Percentiles rank a stretch among this genome's conserved stretches.
Evolutionary conservation across 2,329 filamentous ascomycete species (phyloP).

Genomic region (Aureobasidium sp.): DNA sequence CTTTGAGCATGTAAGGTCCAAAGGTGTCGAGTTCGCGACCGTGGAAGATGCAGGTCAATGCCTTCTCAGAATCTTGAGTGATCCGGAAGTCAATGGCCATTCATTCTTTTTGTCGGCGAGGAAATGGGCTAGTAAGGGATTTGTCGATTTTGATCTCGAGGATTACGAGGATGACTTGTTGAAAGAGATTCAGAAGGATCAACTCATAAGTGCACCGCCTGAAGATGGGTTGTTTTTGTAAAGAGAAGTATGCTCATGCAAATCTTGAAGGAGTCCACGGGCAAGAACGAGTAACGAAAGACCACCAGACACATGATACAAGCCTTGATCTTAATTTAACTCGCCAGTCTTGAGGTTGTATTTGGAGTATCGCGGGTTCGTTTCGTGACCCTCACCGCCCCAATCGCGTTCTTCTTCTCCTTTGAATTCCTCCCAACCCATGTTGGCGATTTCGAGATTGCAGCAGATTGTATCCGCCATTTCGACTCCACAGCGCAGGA

Average conservation of each 20-base stretch:
- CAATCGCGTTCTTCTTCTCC: neutral
- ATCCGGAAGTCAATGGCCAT: neutral
- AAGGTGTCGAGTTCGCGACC: slow-evolving; percentile 20
- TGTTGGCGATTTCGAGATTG: neutral
- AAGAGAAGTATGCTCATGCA: neutral
- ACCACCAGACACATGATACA: too few species aligned
- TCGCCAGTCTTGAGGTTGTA: neutral
- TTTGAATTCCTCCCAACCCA: neutral
- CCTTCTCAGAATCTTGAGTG: slow-evolving; percentile 19
- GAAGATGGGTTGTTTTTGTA: neutral
- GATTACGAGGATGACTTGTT: neutral
- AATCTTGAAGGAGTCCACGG: neutral
- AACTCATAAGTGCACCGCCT: neutral
- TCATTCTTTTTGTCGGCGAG: neutral
- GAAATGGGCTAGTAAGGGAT: neutral
- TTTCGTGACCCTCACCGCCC: neutral
- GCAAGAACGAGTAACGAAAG: neutral
- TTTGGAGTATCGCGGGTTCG: neutral
- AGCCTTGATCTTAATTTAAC: neutral
- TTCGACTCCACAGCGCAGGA: neutral
- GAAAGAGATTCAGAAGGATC: neutral
- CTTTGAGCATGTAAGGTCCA: slow-evolving; percentile 16
- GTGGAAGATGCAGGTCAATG: slow-evolving; percentile 22
- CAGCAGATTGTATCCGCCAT: neutral
- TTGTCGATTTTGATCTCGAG: neutral